Evolutionary conservation across 2,329 filamentous ascomycete species (phyloP), one percentile per base, ranked within the genome.

Genomic region (Venturiaceae sp.): DNA sequence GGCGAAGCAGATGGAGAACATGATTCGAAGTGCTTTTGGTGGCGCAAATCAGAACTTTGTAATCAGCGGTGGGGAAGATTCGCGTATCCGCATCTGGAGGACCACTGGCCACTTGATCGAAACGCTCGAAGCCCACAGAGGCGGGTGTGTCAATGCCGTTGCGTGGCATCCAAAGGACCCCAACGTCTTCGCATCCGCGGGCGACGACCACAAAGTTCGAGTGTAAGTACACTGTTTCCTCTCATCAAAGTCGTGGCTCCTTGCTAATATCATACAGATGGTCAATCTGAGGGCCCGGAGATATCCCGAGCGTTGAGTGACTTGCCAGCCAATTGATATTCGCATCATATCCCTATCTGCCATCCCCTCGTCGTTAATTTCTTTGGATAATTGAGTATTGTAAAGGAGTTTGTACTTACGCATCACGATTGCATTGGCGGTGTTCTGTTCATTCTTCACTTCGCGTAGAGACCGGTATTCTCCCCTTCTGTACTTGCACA

Each of bases 31-130:
- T 66, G 77, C 80, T 0, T 94, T 96, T 72, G 94, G 94, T 19
- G 94, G 94, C 33, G 92, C 92, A 1, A 86, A 89, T 60, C 91
- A 96, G 74, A 92, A 87, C 69, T 96, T 96, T 70, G 87, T 97
- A 9, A 79, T 95, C 30, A 92, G 89, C 66, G 94, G 94, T 11
- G 96, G 91, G 66, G 91, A 96, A 80, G 84, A 87, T 71, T 82
- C 82, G 2, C 80, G 81, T 58, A 81, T 97, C 44, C 87, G 90
- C 69, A 89, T 99, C 61, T 97, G 92, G 90, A 89, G 96, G 70
- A 94, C 90, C 71, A 86, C 87, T 36, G 90, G 90, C 5, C 78
- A 81, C 5, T 78, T 87, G 0, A 83, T 99, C 5, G 88, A 91
- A 67, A 85, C 83, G 53, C 76, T 97, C 2, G 80, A 84, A 33